Base-by-base conservation (phyloP, 2,329 filamentous ascomycete species). In the Talaromyces sp. region DNA sequence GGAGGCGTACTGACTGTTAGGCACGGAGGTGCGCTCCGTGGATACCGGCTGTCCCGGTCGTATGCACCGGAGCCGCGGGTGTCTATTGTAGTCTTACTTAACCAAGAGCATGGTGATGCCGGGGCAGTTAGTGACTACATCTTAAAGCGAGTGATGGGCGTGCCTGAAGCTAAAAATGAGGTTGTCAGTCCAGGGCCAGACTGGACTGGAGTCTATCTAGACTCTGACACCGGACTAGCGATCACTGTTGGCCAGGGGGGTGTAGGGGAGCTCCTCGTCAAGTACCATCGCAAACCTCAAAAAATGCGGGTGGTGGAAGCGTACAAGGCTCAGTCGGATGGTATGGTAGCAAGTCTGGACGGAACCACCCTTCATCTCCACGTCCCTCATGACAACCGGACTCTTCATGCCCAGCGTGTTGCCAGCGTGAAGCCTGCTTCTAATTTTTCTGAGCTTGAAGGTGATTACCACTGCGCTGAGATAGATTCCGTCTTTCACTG, bases 11-110 rank as follows among this genome's bases (percentile, higher is more conserved):
- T 65, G 5, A 68, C 66, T 1, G 64, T 78, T 2, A 73, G 76
- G 1, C 79, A 81, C 61, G 75, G 74, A 30, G 79, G 78, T 12
- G 79, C 74, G 1, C 69, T 81, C 31, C 70, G 76, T 34, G 79
- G 79, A 7, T 81, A 75, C 67, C 69, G 76, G 23, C 68, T 77
- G 14, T 64, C 68, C 27, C 72, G 79, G 12, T 36, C 70, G 7
- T 74, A 81, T 59, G 68, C 70, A 5, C 73, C 76, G 0, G 62
- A 66, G 6, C 68, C 75, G 28, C 68, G 71, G 1, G 50, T 80
- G 0, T 78, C 76, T 2, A 70, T 80, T 9, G 69, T 81, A 0
- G 74, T 74, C 4, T 54, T 80, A 61, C 73, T 78, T 61, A 81
- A 81, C 53, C 72, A 76, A 51, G 75, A 79, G 44, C 66, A 63